A percentile compares a stretch with the other conserved stretches of the same genome.
phyloP scores from a whole-genome alignment of 164 flowering plant genomes.

The Aristolochia californica region DNA sequence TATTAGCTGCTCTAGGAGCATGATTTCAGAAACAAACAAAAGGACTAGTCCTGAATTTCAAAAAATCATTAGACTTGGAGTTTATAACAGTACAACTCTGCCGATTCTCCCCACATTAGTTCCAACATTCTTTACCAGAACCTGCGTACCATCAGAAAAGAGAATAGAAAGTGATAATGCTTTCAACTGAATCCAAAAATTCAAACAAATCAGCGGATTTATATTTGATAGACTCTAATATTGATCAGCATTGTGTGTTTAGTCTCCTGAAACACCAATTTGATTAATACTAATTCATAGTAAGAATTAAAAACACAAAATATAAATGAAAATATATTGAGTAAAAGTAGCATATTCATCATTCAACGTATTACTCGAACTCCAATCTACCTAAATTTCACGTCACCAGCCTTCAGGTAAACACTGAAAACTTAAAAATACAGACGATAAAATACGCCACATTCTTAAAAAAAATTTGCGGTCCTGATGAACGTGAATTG shows the following conservation, averaged over 20 bases:
- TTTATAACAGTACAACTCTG: constrained; percentile 58
- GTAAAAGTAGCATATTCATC: no score
- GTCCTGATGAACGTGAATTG: no score
- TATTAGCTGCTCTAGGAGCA: no score
- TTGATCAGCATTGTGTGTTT: no score
- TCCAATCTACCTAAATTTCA: no score
- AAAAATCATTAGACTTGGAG: constrained; percentile 41
- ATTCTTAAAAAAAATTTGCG: no score
- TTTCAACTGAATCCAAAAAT: not conserved
- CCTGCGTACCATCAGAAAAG: constrained; percentile 20
- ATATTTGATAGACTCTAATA: not conserved
- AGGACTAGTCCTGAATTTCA: no score
- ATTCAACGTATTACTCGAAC: no score
- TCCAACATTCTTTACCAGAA: constrained; percentile 46
- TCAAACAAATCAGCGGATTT: not conserved
- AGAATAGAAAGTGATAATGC: not conserved
- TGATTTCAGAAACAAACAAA: no score
- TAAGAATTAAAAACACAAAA: not conserved
- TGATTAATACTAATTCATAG: not conserved
- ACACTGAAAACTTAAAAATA: no score
- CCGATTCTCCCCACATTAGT: constrained; percentile 45
- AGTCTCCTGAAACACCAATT: not conserved
- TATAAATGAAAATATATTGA: not conserved
- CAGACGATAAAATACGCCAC: no score
- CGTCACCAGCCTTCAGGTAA: no score